Evolutionary conservation across 805 yeast species (phyloP).

Genomic region (Myxozyma geophila): DNA sequence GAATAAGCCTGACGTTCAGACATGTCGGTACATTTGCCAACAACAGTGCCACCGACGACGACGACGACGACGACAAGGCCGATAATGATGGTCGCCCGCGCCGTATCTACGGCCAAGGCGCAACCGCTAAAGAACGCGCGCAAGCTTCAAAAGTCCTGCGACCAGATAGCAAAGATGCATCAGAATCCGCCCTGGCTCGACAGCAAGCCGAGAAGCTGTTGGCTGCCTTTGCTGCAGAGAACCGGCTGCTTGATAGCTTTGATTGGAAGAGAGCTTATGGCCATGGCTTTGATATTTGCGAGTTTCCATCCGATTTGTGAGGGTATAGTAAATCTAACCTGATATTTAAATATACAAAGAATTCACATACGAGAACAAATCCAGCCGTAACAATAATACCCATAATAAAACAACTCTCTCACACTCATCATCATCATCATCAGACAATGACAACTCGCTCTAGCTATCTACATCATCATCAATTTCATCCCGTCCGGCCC

Average conservation of each 20-base stretch:
- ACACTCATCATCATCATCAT: not conserved
- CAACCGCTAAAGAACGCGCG: constrained; percentile 16
- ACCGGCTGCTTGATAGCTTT: constrained; percentile 17
- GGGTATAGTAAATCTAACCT: not conserved
- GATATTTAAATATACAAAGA: not conserved
- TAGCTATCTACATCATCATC: constrained; percentile 21
- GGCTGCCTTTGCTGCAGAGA: constrained; percentile 25
- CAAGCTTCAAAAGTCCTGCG: constrained; percentile 18
- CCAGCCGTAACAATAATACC: not conserved
- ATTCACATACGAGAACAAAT: not conserved
- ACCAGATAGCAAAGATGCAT: not conserved
- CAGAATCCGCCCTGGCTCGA: not conserved
- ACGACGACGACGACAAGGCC: not conserved
- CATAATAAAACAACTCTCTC: not conserved
- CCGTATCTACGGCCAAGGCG: constrained; percentile 29
- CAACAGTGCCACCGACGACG: not conserved
- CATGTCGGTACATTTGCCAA: constrained; percentile 22
- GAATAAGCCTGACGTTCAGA: constrained; percentile 32
- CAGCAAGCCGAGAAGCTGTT: constrained; percentile 12
- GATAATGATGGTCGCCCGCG: constrained; percentile 1
- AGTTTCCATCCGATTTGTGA: constrained; percentile 10
- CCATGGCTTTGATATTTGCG: constrained; percentile 24
- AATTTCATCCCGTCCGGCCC: not conserved
- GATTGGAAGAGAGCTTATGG: constrained; percentile 30
- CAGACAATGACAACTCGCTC: not conserved